Percentiles rank a stretch among this genome's conserved stretches.
phyloP scores from a whole-genome alignment of 208 protist genomes.

The Leishmania tropica region DNA sequence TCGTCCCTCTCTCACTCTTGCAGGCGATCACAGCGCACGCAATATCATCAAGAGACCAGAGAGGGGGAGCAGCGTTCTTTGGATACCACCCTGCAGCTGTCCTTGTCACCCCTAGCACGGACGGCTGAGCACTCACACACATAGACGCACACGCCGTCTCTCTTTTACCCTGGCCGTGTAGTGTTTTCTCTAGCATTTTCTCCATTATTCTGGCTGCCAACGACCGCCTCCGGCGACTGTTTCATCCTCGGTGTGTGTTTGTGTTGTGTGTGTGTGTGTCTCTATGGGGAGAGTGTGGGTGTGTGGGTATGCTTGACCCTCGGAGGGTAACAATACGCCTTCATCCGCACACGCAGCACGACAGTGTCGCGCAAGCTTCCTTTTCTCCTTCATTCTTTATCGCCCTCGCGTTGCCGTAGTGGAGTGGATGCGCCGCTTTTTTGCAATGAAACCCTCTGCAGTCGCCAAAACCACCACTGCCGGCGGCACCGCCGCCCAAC shows the following conservation, averaged over 20 bases:
- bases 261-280: background rate
- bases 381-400: background rate
- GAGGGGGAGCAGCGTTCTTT: background rate
- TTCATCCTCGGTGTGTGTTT: background rate
- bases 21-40: background rate
- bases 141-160: background rate
- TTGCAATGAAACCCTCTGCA: constrained; percentile 22
- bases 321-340: background rate
- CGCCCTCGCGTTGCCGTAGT: background rate
- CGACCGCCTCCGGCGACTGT: background rate
- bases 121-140: background rate
- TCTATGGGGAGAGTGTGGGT: background rate
- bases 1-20: background rate
- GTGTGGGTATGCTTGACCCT: background rate
- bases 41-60: background rate
- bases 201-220: too few relatives aligned
- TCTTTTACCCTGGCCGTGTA: background rate
- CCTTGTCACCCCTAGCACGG: background rate
- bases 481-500: constrained; percentile 5
- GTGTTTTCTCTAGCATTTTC: background rate
- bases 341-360: background rate
- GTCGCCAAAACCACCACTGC: constrained; percentile 13
- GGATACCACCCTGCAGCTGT: background rate
- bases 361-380: background rate
- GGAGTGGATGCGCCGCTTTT: constrained; percentile 38